Percentiles rank a stretch among this genome's conserved stretches.
Conservation (phyloP, 257 asterid species). For the Thymus quinquecostatus region DNA sequence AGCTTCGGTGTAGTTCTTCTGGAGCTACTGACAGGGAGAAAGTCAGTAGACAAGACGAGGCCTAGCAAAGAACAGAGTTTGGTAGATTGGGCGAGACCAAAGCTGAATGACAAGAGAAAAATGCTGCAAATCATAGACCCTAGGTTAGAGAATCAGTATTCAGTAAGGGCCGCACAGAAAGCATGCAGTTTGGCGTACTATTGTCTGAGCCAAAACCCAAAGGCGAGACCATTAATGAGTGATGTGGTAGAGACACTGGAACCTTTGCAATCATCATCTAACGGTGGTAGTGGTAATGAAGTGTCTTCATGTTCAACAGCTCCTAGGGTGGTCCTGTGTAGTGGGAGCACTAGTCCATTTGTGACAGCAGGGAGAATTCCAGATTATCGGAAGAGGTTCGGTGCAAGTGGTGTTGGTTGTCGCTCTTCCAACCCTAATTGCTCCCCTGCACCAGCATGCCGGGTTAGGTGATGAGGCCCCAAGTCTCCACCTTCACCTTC, state of each 20-base stretch:
- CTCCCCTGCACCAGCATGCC: conserved; percentile 77
- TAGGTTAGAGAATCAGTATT: conserved; percentile 86
- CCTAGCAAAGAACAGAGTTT: conserved; percentile 98
- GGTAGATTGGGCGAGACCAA: conserved; percentile 99
- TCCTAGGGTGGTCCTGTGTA: conserved; percentile 51
- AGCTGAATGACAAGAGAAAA: conserved; percentile 88
- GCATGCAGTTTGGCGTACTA: conserved; percentile 99
- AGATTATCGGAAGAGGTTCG: conserved; percentile 63
- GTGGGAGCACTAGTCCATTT: conserved; percentile 61
- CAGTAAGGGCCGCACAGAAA: conserved; percentile 94
- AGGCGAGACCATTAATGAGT: conserved; percentile 97
- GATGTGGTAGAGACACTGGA: conserved; percentile 97
- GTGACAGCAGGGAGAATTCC: conserved; percentile 61
- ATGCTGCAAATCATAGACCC: conserved; percentile 98
- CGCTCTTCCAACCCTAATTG: conserved; percentile 69
- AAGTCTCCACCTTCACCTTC: neutral
- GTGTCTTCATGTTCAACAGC: conserved; percentile 48
- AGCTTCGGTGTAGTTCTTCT: conserved; percentile 98
- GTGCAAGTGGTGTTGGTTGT: conserved; percentile 64
- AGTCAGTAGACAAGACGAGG: conserved; percentile 96
- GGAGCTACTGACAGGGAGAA: conserved; percentile 96
- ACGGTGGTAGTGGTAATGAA: conserved; percentile 55
- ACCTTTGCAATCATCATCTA: conserved; percentile 64
- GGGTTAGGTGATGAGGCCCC: conserved; percentile 67
- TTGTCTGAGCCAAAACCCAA: conserved; percentile 98